Evolutionary conservation across 257 asterid genomes (phyloP), one percentile per base, ranked within the genome.

Genomic region (Cordia subcordata): DNA sequence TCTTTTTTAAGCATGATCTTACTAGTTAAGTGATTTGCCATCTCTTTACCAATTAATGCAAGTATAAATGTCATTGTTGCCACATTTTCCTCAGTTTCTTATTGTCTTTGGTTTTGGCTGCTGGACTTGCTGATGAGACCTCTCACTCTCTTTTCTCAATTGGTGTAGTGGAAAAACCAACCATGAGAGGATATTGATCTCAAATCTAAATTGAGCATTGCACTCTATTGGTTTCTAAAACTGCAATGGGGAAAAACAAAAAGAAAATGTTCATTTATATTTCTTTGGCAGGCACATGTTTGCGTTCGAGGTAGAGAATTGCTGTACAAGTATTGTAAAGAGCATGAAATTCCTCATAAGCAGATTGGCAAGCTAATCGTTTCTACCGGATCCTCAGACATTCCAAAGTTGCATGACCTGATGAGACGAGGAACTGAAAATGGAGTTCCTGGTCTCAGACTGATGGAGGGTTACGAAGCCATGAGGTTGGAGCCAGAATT

Each of bases 311-410:
- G 98, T 55, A 81, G 93, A 82, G 74, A 75, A 23, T 69, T 88
- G 74, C 67, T 85, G 49, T 86, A 88, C 73, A 57, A 68, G 13
- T 88, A 92, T 45, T 88, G 98, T 69, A 74, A 69, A 67, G 80
- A 79, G 45, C 86, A 64, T 35, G 80, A 60, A 66, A 69, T 88
- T 73, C 95, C 94, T 35, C 88, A 85, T 71, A 75, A 72, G 38
- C 86, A 78, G 81, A 82, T 78, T 32, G 96, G 98, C 49, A 92
- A 92, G 85, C 85, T 92, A 42, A 84, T 92, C 51, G 98, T 92
- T 64, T 95, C 98, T 10, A 84, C 94, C 47, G 58, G 90, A n/a
- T 53, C 81, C 55, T 81, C 93, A 12, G 94, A 88, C 69, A 60
- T 85, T 39, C 86, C 94, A 22, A 84, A 78, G 64, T 55, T 92